Conservation (phyloP, 2,329 filamentous ascomycete genomes). For the Eurotiales sp. region DNA sequence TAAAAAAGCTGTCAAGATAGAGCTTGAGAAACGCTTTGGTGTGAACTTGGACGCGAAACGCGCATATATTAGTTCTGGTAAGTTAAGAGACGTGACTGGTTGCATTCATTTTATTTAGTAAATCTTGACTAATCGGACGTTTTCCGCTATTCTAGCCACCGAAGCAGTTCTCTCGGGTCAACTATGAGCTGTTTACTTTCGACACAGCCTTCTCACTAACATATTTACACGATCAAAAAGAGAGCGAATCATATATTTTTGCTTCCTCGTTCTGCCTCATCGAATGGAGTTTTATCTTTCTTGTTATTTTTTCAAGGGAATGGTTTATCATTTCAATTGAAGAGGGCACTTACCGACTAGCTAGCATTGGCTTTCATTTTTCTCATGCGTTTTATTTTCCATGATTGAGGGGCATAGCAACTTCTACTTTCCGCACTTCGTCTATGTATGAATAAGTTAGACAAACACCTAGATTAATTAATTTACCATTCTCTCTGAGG, state of each 20-base stretch:
- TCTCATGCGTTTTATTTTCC: not conserved
- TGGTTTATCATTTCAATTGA: not conserved
- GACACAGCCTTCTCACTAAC: not conserved
- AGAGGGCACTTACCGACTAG: not conserved
- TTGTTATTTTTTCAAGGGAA: not conserved
- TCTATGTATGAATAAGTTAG: constrained; percentile 1
- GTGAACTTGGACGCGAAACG: constrained; percentile 82
- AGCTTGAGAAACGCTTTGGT: constrained; percentile 86
- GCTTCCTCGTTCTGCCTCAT: constrained; percentile 1
- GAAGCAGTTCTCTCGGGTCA: constrained; percentile 76
- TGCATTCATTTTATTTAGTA: constrained; percentile 25
- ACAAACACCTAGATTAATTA: not conserved
- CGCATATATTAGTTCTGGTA: constrained; percentile 90
- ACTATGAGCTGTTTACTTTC: constrained; percentile 45
- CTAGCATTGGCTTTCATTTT: not conserved
- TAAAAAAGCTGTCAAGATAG: constrained; percentile 95
- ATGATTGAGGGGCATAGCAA: not conserved
- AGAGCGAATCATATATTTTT: constrained; percentile 1
- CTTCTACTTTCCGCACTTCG: not conserved
- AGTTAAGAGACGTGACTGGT: constrained; percentile 35
- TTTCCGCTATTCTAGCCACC: constrained; percentile 54
- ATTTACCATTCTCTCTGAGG: not conserved
- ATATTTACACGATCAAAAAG: constrained; percentile 1
- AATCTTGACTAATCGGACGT: not conserved
- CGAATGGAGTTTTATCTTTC: constrained; percentile 6